These are phyloP conservation scores for Pseudovirgaria hyperparasitica DNA, from an alignment of 2,329 filamentous ascomycete genomes.

Conservation along the genomic window DNA sequence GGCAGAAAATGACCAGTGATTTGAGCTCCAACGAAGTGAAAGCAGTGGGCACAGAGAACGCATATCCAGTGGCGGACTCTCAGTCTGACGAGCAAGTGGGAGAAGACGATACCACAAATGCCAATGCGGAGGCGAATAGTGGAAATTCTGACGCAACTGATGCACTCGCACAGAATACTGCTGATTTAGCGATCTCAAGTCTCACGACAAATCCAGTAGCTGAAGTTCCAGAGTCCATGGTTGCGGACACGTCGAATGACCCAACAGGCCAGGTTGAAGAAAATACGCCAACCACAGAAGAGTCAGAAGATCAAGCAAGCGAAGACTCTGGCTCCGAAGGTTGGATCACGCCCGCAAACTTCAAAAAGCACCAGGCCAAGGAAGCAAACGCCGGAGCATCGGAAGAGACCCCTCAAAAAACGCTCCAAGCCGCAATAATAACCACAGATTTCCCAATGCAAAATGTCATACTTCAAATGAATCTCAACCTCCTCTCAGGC, in stretches of 20 bases:
- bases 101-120: no score
- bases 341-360: slow-evolving; percentile 92
- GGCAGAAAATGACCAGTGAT: slow-evolving; percentile 17
- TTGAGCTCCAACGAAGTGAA: slow-evolving; percentile 4
- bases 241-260: no score
- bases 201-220: no score
- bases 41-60: slow-evolving; percentile 3
- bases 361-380: slow-evolving; percentile 69
- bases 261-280: slow-evolving; percentile 8
- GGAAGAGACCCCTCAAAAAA: slow-evolving; percentile 40
- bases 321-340: slow-evolving; percentile 50
- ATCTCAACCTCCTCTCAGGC: slow-evolving; percentile 76
- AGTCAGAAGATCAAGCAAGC: slow-evolving; percentile 15
- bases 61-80: not conserved
- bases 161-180: no score
- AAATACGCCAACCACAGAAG: slow-evolving; percentile 1
- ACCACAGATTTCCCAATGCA: slow-evolving; percentile 97
- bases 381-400: slow-evolving; percentile 36
- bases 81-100: no score
- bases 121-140: no score
- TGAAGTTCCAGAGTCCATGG: no score
- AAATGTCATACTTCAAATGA: slow-evolving; percentile 89
- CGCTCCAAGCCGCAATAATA: slow-evolving; percentile 78
- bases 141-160: no score
- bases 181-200: no score